Percentiles rank a stretch among this genome's conserved stretches.
Conservation (phyloP, 2,329 filamentous ascomycete genomes). For the Pestalotiopsis sp. region DNA sequence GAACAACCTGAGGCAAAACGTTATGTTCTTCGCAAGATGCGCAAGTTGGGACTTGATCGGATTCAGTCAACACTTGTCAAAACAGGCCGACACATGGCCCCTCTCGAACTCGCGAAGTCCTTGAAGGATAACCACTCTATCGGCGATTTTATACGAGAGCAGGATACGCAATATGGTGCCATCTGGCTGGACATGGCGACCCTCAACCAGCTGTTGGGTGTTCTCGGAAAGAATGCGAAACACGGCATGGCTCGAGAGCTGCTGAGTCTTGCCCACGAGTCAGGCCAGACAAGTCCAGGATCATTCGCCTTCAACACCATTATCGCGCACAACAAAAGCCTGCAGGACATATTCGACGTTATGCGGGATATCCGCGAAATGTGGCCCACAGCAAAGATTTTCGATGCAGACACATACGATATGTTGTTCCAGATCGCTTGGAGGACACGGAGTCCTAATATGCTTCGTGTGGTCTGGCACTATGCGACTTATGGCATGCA, state of each 20-base stretch:
- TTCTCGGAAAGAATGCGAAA: constrained; percentile 20
- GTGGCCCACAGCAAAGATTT: constrained; percentile 17
- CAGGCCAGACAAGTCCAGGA: constrained; percentile 15
- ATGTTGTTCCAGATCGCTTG: constrained; percentile 26
- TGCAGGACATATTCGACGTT: constrained; percentile 14
- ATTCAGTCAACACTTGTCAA: constrained; percentile 19
- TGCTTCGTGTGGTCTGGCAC: constrained; percentile 30
- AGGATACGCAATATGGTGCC: constrained; percentile 21
- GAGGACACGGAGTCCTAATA: constrained; percentile 26
- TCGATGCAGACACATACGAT: constrained; percentile 24
- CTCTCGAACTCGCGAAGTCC: constrained; percentile 20
- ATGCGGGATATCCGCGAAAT: constrained; percentile 16
- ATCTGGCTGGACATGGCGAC: constrained; percentile 27
- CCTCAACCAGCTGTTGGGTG: constrained; percentile 28
- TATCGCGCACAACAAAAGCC: constrained; percentile 22
- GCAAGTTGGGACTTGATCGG: constrained; percentile 19
- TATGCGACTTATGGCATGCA: constrained; percentile 21
- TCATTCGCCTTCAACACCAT: constrained; percentile 28
- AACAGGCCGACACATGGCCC: constrained; percentile 23
- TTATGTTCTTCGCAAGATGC: constrained; percentile 44
- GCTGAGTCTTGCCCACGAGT: constrained; percentile 15
- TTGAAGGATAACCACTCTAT: constrained; percentile 14
- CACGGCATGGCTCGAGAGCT: constrained; percentile 21
- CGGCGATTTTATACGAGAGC: constrained; percentile 17
- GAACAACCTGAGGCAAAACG: constrained; percentile 36